A percentile compares a stretch with the other conserved stretches of the same genome.
Evolutionary conservation across 2,329 filamentous ascomycete genomes (phyloP).

Genomic region (Fusarium chuoi): DNA sequence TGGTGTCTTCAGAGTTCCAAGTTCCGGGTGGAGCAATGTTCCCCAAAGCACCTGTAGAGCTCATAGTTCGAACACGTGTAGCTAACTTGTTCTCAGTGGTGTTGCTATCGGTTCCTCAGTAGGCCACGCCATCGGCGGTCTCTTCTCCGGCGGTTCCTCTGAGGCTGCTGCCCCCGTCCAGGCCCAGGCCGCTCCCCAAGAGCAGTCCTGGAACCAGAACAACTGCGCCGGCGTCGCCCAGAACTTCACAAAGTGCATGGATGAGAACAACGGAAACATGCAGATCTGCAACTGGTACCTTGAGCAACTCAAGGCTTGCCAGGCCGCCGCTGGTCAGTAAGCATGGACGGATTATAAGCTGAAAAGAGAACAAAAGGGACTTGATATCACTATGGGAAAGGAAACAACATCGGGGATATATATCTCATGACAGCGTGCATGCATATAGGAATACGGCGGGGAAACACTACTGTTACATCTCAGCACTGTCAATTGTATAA

Average conservation of each 20-base stretch:
- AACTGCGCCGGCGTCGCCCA: conserved; percentile 84
- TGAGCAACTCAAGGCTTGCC: conserved; percentile 94
- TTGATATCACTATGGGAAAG: conserved; percentile 4
- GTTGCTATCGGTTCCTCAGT: conserved; percentile 95
- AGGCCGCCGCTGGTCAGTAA: conserved; percentile 79
- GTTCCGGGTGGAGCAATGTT: conserved; percentile 10
- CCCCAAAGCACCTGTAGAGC: background rate
- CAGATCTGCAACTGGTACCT: conserved; percentile 98
- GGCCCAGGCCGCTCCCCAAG: conserved; percentile 55
- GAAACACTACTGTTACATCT: conserved; percentile 39
- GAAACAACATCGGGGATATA: conserved; percentile 30
- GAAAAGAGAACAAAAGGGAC: conserved; percentile 10
- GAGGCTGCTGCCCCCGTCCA: conserved; percentile 64
- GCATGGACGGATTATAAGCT: conserved; percentile 10
- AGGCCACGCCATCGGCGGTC: conserved; percentile 91
- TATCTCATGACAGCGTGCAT: conserved; percentile 37
- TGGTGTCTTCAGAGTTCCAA: background rate
- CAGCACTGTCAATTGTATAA: conserved; percentile 44
- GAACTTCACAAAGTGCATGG: conserved; percentile 95
- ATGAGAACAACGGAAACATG: conserved; percentile 93
- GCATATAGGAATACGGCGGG: conserved; percentile 30
- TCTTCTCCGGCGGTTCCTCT: conserved; percentile 85
- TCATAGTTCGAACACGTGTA: conserved; percentile 16
- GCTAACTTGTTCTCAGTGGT: conserved; percentile 69
- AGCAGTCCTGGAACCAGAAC: conserved; percentile 63